These are phyloP conservation scores for Ceraceosorus bombacis DNA, from an alignment of 1,284 basidiomycete genomes.

Conservation along the genomic window DNA sequence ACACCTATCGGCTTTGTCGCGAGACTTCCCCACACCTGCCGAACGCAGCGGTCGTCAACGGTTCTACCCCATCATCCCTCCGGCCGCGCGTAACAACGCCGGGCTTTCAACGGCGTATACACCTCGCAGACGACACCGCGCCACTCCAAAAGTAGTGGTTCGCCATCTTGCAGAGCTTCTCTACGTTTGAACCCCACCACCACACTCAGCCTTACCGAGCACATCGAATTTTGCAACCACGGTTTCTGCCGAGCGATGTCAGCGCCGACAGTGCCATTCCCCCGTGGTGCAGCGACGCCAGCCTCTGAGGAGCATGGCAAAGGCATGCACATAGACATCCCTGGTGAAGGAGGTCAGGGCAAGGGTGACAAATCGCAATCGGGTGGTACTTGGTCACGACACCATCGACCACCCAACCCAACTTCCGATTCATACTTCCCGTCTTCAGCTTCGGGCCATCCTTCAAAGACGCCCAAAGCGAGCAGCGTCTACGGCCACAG, in stretches of 20 bases:
- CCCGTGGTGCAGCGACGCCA: neutral
- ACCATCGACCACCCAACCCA: conserved; percentile 28
- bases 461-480: conserved; percentile 14
- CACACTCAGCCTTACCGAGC: too few species aligned
- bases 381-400: conserved; percentile 24
- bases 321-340: conserved; percentile 24
- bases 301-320: neutral
- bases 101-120: too few species aligned
- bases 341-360: conserved; percentile 12
- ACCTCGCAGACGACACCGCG: too few species aligned
- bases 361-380: conserved; percentile 8
- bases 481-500: conserved; percentile 20
- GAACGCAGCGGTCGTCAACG: too few species aligned
- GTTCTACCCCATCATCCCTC: too few species aligned
- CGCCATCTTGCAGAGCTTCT: too few species aligned
- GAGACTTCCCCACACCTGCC: too few species aligned
- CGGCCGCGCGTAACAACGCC: too few species aligned
- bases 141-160: too few species aligned
- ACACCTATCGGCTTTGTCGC: too few species aligned
- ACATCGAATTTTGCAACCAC: too few species aligned
- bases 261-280: conserved; percentile 9
- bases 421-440: conserved; percentile 32
- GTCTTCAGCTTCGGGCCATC: neutral
- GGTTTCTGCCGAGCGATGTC: neutral
- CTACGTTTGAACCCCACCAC: too few species aligned